These are phyloP conservation scores for Monosporascus sp. DNA, from an alignment of 2,329 filamentous ascomycete genomes.

Conservation along the genomic window DNA sequence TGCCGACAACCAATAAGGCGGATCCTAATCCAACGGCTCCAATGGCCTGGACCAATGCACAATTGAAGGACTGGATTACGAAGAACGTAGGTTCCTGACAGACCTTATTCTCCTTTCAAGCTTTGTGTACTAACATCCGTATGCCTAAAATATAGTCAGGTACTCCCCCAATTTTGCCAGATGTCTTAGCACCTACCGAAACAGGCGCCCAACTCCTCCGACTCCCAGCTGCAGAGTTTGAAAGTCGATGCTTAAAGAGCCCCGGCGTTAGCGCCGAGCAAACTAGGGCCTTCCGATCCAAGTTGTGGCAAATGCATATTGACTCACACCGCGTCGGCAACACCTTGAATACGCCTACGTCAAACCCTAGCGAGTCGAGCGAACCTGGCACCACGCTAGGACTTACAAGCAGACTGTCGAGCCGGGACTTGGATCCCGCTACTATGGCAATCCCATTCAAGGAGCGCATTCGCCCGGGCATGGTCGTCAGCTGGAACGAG, in stretches of 20 bases:
- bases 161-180: no score
- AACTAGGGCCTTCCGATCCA: constrained; percentile 35
- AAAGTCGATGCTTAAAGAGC: constrained; percentile 34
- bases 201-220: constrained; percentile 36
- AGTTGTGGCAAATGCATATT: constrained; percentile 38
- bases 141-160: no score
- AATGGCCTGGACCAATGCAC: no score
- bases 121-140: no score
- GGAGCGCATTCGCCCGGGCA: constrained; percentile 36
- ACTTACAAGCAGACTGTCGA: constrained; percentile 12
- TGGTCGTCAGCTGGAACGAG: constrained; percentile 32
- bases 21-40: background rate
- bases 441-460: constrained; percentile 28
- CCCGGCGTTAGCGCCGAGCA: constrained; percentile 30
- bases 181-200: constrained; percentile 34
- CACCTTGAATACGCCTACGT: no score
- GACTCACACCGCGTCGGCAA: constrained; percentile 14
- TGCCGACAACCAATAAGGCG: constrained; percentile 21
- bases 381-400: background rate
- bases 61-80: no score
- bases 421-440: constrained; percentile 23
- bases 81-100: no score
- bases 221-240: constrained; percentile 34
- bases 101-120: no score
- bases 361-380: background rate